Evolutionary conservation across 2,329 filamentous ascomycete species (phyloP).

Genomic region (Boeremia exigua): DNA sequence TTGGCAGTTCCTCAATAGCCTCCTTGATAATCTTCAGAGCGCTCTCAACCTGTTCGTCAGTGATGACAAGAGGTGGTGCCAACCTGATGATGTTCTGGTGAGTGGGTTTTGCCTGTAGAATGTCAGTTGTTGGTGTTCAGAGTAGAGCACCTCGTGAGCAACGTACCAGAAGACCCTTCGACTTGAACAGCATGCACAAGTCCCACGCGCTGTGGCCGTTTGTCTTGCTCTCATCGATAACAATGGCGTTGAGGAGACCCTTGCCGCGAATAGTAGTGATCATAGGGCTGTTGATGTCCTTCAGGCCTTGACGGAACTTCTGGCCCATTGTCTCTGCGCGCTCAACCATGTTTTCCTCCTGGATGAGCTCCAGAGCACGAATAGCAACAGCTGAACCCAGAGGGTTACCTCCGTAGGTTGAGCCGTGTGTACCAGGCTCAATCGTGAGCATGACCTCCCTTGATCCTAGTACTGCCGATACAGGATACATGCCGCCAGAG

Average conservation of each 20-base stretch:
- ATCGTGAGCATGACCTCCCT: conserved; percentile 95
- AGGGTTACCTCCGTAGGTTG: conserved; percentile 98
- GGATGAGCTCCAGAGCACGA: conserved; percentile 88
- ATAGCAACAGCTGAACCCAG: conserved; percentile 95
- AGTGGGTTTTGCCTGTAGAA: conserved; percentile 86
- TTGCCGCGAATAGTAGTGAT: conserved; percentile 87
- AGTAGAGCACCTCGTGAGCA: conserved; percentile 15
- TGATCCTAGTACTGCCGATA: conserved; percentile 85
- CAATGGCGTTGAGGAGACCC: conserved; percentile 91
- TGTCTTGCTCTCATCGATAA: conserved; percentile 89
- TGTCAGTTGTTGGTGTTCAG: conserved; percentile 31
- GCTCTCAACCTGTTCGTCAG: conserved; percentile 80
- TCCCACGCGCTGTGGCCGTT: conserved; percentile 93
- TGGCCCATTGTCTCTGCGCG: conserved; percentile 81
- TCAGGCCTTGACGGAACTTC: conserved; percentile 80
- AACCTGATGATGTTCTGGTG: conserved; percentile 98
- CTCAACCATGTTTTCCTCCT: conserved; percentile 87
- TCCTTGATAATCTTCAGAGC: conserved; percentile 81
- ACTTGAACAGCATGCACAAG: conserved; percentile 92
- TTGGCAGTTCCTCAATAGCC: conserved; percentile 81
- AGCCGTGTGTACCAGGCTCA: conserved; percentile 95
- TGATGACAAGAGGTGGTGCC: conserved; percentile 94
- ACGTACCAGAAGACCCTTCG: conserved; percentile 88
- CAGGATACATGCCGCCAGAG: conserved; percentile 98
- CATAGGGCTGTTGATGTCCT: conserved; percentile 77